A percentile compares a stretch with the other conserved stretches of the same genome.
These are phyloP conservation scores for Tylopilus sp. DNA, from an alignment of 768 basidiomycete genomes.

Conservation along the genomic window DNA sequence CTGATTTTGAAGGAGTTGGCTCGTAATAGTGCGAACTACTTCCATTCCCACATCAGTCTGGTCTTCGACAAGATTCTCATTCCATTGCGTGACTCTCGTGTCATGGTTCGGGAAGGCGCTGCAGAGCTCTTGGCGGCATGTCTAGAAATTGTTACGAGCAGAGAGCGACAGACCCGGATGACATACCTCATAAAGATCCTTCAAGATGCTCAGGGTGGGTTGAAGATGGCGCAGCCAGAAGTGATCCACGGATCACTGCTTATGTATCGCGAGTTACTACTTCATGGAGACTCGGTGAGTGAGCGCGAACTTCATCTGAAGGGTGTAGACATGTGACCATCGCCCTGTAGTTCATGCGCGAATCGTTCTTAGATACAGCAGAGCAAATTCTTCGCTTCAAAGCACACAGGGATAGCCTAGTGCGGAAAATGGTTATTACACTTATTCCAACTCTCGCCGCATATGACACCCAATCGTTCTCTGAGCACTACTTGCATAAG, in stretches of 20 bases:
- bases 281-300: slow-evolving; percentile 92
- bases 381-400: slow-evolving; percentile 89
- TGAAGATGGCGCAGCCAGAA: slow-evolving; percentile 80
- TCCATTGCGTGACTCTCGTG: slow-evolving; percentile 82
- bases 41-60: slow-evolving; percentile 81
- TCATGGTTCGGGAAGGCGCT: slow-evolving; percentile 89
- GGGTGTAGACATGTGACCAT: background rate
- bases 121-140: slow-evolving; percentile 93
- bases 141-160: slow-evolving; percentile 76
- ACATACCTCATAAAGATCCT: slow-evolving; percentile 78
- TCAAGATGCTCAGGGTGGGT: slow-evolving; percentile 79
- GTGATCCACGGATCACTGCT: slow-evolving; percentile 90
- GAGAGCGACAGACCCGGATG: slow-evolving; percentile 65
- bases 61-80: slow-evolving; percentile 93
- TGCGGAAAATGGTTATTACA: slow-evolving; percentile 92
- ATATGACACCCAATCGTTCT: slow-evolving; percentile 92
- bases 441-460: slow-evolving; percentile 93
- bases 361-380: slow-evolving; percentile 80
- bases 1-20: slow-evolving; percentile 93
- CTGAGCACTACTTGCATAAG: slow-evolving; percentile 86
- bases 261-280: slow-evolving; percentile 85
- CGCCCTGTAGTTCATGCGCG: slow-evolving; percentile 74
- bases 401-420: slow-evolving; percentile 79
- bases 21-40: slow-evolving; percentile 80
- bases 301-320: background rate